These are phyloP conservation scores for Cetraspora pellucida DNA, from an alignment of 192 early-diverging fungal species.

Conservation along the genomic window DNA sequence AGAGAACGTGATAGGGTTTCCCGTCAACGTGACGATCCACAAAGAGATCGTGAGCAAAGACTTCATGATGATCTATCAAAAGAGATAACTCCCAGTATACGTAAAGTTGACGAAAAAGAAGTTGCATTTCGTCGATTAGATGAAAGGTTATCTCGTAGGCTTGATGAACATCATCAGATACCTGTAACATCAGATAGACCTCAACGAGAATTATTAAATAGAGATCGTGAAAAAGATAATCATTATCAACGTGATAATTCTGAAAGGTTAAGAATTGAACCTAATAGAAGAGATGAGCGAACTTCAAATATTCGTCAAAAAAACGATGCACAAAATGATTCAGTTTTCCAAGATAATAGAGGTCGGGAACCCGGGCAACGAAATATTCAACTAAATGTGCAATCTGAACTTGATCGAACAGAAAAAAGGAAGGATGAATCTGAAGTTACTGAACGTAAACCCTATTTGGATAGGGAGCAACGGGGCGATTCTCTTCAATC, in stretches of 20 bases:
- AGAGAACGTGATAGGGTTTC: too few relatives aligned
- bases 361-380: background rate
- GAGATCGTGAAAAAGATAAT: conserved; percentile 16
- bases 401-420: background rate
- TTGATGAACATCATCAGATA: background rate
- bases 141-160: conserved; percentile 6
- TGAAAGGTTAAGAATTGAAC: background rate
- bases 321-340: conserved; percentile 9
- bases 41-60: background rate
- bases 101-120: conserved; percentile 3
- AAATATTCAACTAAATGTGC: background rate
- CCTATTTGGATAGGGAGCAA: conserved; percentile 15
- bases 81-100: background rate
- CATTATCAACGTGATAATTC: conserved; percentile 3
- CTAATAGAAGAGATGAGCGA: conserved; percentile 2
- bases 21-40: background rate
- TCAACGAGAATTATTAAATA: background rate
- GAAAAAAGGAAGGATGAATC: conserved; percentile 14
- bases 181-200: background rate
- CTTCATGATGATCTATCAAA: background rate
- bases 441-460: conserved; percentile 7
- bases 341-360: conserved; percentile 1
- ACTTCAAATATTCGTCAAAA: background rate
- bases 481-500: background rate
- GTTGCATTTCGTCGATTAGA: conserved; percentile 1